phyloP scores from a whole-genome alignment of 805 yeast genomes.

The Cyberlindnera mycetangii region DNA sequence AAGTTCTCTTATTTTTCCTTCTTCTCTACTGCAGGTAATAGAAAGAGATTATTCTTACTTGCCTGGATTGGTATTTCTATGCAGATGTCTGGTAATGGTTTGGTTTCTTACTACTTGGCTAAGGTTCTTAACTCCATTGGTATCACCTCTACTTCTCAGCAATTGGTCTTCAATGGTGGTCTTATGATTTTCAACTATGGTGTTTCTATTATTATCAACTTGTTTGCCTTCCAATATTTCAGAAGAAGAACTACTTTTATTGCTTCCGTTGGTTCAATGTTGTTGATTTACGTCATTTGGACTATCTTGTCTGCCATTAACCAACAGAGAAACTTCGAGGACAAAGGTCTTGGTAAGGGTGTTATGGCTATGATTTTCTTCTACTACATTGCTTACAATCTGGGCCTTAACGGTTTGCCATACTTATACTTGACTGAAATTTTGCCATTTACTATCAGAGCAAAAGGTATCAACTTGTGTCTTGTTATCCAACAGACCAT shows the following conservation, averaged over 20 bases:
- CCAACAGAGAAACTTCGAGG: slow-evolving; percentile 38
- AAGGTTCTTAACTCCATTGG: slow-evolving; percentile 53
- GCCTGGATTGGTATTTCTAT: slow-evolving; percentile 29
- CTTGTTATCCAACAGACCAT: slow-evolving; percentile 23
- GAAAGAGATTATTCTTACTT: slow-evolving; percentile 40
- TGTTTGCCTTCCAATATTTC: slow-evolving; percentile 29
- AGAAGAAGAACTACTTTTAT: slow-evolving; percentile 38
- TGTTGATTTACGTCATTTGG: slow-evolving; percentile 39
- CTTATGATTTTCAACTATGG: slow-evolving; percentile 46
- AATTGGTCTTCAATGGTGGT: slow-evolving; percentile 49
- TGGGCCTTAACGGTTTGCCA: slow-evolving; percentile 45
- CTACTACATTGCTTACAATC: slow-evolving; percentile 40
- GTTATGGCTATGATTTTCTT: slow-evolving; percentile 51
- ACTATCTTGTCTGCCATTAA: slow-evolving; percentile 46
- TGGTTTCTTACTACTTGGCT: slow-evolving; percentile 48
- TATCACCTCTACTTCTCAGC: slow-evolving; percentile 42
- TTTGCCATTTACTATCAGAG: slow-evolving; percentile 32
- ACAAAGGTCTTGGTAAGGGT: slow-evolving; percentile 41
- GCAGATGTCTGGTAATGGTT: slow-evolving; percentile 51
- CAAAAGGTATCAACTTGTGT: slow-evolving; percentile 30
- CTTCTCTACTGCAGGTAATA: slow-evolving; percentile 35
- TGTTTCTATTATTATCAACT: slow-evolving; percentile 31
- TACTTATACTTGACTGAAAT: slow-evolving; percentile 44
- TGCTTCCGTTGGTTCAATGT: slow-evolving; percentile 35
- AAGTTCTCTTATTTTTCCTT: slow-evolving; percentile 39